These are phyloP conservation scores for Aciculoconidium aculeatum DNA, from an alignment of 805 yeast genomes.

Conservation along the genomic window DNA sequence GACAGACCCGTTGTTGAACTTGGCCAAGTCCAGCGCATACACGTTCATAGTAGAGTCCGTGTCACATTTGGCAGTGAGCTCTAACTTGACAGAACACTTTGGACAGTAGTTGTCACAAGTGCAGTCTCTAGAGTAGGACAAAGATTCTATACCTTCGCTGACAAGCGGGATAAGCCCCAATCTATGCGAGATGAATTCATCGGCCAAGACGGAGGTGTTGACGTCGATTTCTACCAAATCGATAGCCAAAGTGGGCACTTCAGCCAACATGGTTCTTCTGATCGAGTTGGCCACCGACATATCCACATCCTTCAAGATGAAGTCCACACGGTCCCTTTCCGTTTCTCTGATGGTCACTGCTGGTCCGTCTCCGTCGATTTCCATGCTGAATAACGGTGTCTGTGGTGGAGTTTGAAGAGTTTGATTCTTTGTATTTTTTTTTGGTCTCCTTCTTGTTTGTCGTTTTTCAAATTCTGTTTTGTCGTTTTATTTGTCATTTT, in stretches of 20 bases:
- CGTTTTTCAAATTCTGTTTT: neutral
- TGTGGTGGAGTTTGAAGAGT: constrained; percentile 1
- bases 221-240: constrained; percentile 92
- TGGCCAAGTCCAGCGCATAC: constrained; percentile 71
- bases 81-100: constrained; percentile 84
- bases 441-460: constrained; percentile 2
- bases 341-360: constrained; percentile 84
- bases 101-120: constrained; percentile 98
- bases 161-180: constrained; percentile 87
- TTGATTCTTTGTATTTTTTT: neutral
- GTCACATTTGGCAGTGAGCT: constrained; percentile 83
- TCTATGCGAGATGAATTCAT: constrained; percentile 92
- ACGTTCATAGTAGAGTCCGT: constrained; percentile 84
- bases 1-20: constrained; percentile 37
- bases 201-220: constrained; percentile 93
- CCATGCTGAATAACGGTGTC: too few relatives aligned
- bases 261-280: constrained; percentile 89
- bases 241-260: constrained; percentile 94
- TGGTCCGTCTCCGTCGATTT: constrained; percentile 48
- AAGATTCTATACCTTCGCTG: constrained; percentile 74
- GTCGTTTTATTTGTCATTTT: constrained; percentile 1
- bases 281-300: constrained; percentile 87
- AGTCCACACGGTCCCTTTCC: constrained; percentile 82
- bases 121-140: constrained; percentile 90
- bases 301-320: constrained; percentile 82